Evolutionary conservation across 1,139 yeast genomes (phyloP).

Genomic region (Candida neerlandica): DNA sequence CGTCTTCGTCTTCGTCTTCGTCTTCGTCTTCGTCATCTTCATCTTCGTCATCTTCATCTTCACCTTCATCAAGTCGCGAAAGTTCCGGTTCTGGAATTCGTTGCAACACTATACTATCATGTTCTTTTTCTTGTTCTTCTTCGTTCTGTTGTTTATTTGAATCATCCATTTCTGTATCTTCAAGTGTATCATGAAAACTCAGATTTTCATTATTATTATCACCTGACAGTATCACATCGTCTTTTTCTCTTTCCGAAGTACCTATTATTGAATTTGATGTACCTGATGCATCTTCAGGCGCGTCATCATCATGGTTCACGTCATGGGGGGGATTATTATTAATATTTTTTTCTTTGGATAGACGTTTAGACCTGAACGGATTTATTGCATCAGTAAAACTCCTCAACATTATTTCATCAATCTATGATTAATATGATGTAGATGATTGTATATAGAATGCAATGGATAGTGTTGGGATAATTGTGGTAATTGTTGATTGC

Average conservation of each 20-base stretch:
- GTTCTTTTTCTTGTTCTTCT: no score
- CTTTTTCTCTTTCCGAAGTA: background rate
- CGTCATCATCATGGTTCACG: no score
- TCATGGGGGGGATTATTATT: no score
- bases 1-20: no score
- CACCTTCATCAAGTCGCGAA: background rate
- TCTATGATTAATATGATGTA: background rate
- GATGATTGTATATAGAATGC: no score
- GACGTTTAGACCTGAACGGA: background rate
- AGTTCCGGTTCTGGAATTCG: background rate
- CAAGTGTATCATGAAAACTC: background rate
- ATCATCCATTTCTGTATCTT: background rate
- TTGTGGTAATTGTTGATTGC: no score
- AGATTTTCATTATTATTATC: background rate
- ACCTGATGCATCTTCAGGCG: no score
- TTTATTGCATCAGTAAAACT: background rate
- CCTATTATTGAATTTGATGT: no score
- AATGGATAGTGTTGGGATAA: no score
- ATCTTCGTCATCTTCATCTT: slow-evolving; percentile 1
- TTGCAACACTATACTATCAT: no score
- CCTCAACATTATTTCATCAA: background rate
- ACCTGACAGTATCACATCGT: background rate
- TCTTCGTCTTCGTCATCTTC: background rate
- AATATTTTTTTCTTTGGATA: no score
- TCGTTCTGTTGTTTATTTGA: no score